phyloP scores from a whole-genome alignment of 2,329 filamentous ascomycete species.

The Diaporthe sp. region DNA sequence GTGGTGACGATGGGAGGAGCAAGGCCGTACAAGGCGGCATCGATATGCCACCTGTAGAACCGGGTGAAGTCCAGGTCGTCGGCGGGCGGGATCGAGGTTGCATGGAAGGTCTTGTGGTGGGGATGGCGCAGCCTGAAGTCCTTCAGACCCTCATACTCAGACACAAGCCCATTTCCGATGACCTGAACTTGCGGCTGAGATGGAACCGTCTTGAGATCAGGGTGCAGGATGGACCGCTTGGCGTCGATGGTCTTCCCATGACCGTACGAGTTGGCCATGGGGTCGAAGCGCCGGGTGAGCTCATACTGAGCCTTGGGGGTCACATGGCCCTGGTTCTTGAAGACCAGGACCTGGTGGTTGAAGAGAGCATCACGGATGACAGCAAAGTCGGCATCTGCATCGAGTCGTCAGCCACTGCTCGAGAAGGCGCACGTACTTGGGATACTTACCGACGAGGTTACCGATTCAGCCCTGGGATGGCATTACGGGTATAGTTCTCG shows the following conservation, averaged over 20 bases:
- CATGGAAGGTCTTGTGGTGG: constrained; percentile 84
- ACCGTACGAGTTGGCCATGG: constrained; percentile 74
- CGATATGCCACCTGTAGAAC: constrained; percentile 87
- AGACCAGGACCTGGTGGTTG: constrained; percentile 76
- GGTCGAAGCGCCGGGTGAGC: constrained; percentile 82
- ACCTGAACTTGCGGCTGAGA: constrained; percentile 86
- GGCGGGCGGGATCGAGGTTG: constrained; percentile 68
- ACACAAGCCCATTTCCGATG: constrained; percentile 81
- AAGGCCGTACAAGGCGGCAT: constrained; percentile 81
- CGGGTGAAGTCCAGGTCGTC: constrained; percentile 63
- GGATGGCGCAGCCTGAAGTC: constrained; percentile 80
- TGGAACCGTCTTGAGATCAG: constrained; percentile 84
- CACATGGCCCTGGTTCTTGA: constrained; percentile 76
- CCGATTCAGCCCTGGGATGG: constrained; percentile 60
- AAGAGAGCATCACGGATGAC: constrained; percentile 77
- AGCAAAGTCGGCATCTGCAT: constrained; percentile 73
- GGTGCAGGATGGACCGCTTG: constrained; percentile 77
- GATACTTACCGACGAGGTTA: constrained; percentile 69
- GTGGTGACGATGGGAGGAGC: constrained; percentile 82
- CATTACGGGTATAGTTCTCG: constrained; percentile 60
- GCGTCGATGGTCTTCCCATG: constrained; percentile 81
- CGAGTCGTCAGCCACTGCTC: neutral
- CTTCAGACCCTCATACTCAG: constrained; percentile 78
- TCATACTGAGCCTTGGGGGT: constrained; percentile 81
- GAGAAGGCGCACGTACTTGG: neutral